Base-by-base conservation (phyloP, 2,329 filamentous ascomycete genomes). In the Botrytis porri region DNA sequence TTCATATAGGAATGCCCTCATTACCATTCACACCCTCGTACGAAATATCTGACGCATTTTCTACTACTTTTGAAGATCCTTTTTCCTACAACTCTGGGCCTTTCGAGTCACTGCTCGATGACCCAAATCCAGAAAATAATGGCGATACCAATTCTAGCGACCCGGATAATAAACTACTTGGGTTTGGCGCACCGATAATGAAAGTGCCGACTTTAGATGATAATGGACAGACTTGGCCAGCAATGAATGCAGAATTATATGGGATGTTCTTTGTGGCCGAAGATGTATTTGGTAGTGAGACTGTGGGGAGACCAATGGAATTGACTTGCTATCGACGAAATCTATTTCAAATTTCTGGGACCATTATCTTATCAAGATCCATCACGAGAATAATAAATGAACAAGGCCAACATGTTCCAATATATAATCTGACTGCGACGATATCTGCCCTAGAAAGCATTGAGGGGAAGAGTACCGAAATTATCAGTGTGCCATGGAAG, bases 401-500 rank as follows among this genome's bases (percentile, higher is more conserved):
- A 22, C 92, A 97, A 76, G 92, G 93, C 64, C 91, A 90, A 59
- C 91, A 93, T 69, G 88, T 93, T 35, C 91, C 93, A 59, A 88
- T 96, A 6, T 89, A 92, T 62, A 89, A 97, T 74, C 82, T 97
- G 75, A 92, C 93, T 74, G 90, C 96, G 35, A 91, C 92, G 51
- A 94, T 98, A 70, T 92, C 92, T 0, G 95, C 94, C 2, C 89
- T 92, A 5, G 95, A 98, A 82, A 97, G 94, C 8, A 97, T 98
- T 67, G 95, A 98, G 81, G 93, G 93, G 66, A 97, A 97, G 80
- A 79, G 89, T 0, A 95, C 97, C 9, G 97, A 98, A 83, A 97
- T 98, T 75, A 98, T 98, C 74, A 96, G 92, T 0, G 96, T 98
- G 65, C 95, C 95, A 0, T 98, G 95, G 95, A 98, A 98, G 84